These are phyloP conservation scores for Backusella australiensis DNA, from an alignment of 192 early-diverging fungal species.

Conservation along the genomic window DNA sequence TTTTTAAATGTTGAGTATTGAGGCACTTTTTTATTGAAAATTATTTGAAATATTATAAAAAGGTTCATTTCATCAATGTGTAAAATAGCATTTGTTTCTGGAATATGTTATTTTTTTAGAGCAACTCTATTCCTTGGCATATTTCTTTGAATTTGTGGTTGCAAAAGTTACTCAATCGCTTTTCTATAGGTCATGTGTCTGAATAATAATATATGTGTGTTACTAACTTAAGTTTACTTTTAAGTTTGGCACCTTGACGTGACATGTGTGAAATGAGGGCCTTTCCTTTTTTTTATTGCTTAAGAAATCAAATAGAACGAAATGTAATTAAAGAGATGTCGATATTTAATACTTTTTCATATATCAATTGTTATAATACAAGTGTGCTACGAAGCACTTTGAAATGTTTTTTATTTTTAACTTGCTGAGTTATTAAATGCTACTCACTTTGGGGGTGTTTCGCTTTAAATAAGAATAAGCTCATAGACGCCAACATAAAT, in stretches of 20 bases:
- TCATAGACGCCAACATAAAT: background rate
- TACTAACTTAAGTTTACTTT: background rate
- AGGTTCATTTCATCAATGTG: background rate
- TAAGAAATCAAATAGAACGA: background rate
- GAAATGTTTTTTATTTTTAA: background rate
- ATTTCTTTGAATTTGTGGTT: background rate
- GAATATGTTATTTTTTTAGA: background rate
- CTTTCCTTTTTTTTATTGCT: background rate
- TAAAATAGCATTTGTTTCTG: background rate
- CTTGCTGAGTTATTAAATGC: background rate
- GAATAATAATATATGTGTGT: background rate
- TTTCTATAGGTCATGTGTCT: background rate
- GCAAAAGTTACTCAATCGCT: background rate
- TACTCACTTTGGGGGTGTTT: background rate
- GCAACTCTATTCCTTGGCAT: background rate
- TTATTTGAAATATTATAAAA: background rate
- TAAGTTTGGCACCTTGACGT: background rate
- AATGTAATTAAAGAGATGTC: background rate
- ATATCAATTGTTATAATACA: background rate
- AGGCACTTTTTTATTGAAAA: background rate
- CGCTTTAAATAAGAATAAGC: background rate
- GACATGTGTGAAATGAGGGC: background rate
- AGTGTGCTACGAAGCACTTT: background rate
- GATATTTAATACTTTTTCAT: background rate
- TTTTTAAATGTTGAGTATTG: background rate